Evolutionary conservation across 1,139 yeast species (phyloP), one percentile per base, ranked within the genome.

Genomic region (Sugiyamaella neomexicana): DNA sequence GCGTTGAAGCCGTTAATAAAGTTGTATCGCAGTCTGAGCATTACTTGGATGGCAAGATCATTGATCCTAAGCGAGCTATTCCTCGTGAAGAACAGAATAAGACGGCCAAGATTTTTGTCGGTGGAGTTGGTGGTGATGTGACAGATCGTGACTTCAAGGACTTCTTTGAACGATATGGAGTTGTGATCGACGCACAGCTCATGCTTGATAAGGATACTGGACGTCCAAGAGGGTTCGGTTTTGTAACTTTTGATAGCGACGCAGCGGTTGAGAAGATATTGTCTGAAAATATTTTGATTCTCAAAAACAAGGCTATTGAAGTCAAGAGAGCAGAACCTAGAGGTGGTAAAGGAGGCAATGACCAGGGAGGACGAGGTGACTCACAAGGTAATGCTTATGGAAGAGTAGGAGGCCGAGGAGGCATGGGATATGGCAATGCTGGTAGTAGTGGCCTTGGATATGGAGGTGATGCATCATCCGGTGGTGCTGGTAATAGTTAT

Each of bases 201-300:
- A 93, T 93, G 99, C 82, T 95, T 65, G 98, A 93, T 72, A 95
- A 93, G 73, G 98, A 93, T 70, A 89, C 98, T 6, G 99, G 99
- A 57, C 82, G 96, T 68, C 91, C 98, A 2, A 81, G 99, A 75
- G 99, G 99, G 29, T 93, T 93, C 72, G 99, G 99, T 0, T 93
- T 93, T 72, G 93, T 93, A 61, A 93, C 99, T 8, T 93, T 87
- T 71, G 99, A 93, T 67, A 83, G 96, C 27, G 96, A 97, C 36
- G 93, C 86, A 52, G 98, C 98, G 10, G 98, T 93, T 45, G 99
- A 93, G 67, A 80, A 85, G 65, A 96, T 90, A 56, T 86, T 95
- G 57, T 88, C 85, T 56, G 86, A 86, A 70, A 87, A 88, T 72
- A 89, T 83, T 67, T 80, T 90, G 60, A 83, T 86, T 55, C 83